Evolutionary conservation across 495 filamentous ascomycete genomes (phyloP), one percentile per base, ranked within the genome.

Genomic region (Talaromyces wortmannii): DNA sequence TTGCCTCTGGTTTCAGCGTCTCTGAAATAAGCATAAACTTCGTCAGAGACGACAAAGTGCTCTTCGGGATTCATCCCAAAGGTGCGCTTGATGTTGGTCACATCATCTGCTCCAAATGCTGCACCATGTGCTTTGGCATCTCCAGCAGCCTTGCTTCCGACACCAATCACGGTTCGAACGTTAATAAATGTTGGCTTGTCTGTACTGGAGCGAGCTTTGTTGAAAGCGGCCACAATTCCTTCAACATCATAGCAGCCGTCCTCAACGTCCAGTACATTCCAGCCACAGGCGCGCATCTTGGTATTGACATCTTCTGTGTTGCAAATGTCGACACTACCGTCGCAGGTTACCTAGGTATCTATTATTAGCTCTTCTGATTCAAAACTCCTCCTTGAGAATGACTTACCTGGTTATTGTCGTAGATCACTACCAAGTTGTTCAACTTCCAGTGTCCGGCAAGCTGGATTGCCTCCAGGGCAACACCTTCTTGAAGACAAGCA

Each of bases 131-230:
- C 78, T 17, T 63, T 67, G 7, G 76, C 76, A 52, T 72, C 67
- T 2, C 79, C 79, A 1, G 71, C 78, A 0, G 74, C 68, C n/a
- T 63, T 64, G 48, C 70, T 80, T n/a, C 76, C 76, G 0, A 81
- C 59, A 6, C 80, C 81, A 45, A 84, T 84, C 6, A 79, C 68
- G 0, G 81, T 84, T n/a, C 67, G 67, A 31, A 82, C 67, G 55
- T 84, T 84, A 59, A 85, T 80, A 53, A 85, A 83, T 4, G 74
- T 76, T 1, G 82, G 81, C 57, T 79, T 82, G 3, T 74, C 69
- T 17, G 61, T 72, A 3, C 62, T 68, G 4, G 62, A 61, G 17
- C 71, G 73, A 16, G 75, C 80, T 15, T 65, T 56, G 8, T 70
- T 61, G 15, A 84, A 61, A 0, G 80, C 80, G 23, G 63, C 31